phyloP scores from a whole-genome alignment of 768 basidiomycete genomes.

The Holtermannia corniformis region DNA sequence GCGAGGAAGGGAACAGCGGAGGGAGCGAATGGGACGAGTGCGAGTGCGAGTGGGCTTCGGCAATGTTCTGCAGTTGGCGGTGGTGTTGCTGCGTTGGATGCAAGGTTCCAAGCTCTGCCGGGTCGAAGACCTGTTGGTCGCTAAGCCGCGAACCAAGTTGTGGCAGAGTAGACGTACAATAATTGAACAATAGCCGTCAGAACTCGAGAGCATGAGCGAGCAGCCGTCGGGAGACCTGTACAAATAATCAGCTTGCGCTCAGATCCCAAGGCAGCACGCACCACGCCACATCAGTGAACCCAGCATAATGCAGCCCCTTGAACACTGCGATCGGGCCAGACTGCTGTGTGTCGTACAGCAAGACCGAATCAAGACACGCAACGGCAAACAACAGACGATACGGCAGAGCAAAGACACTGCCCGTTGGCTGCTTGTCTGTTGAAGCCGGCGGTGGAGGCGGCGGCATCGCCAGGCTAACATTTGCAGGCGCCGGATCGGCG shows the following conservation, averaged over 20 bases:
- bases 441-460: conserved; percentile 57
- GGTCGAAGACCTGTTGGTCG: conserved; percentile 53
- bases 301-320: conserved; percentile 90
- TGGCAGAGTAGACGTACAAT: conserved; percentile 47
- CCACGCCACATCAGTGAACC: conserved; percentile 96
- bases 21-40: conserved; percentile 15
- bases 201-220: conserved; percentile 76
- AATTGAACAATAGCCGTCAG: conserved; percentile 95
- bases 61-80: conserved; percentile 81
- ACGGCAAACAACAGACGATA: conserved; percentile 94
- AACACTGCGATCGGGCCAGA: conserved; percentile 81
- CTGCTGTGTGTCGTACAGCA: conserved; percentile 96
- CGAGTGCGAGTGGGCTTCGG: conserved; percentile 68
- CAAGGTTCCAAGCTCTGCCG: conserved; percentile 65
- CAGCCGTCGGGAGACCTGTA: conserved; percentile 95
- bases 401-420: conserved; percentile 74
- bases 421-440: conserved; percentile 28
- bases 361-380: conserved; percentile 88
- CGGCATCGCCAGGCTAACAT: conserved; percentile 44
- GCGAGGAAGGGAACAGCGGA: conserved; percentile 28
- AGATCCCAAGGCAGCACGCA: conserved; percentile 46
- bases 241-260: not conserved
- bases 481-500: conserved; percentile 35
- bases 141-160: not conserved
- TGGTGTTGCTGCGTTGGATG: conserved; percentile 86